A percentile compares a stretch with the other conserved stretches of the same genome.
phyloP scores from a whole-genome alignment of 257 asterid species.

The Buddleja alternifolia region DNA sequence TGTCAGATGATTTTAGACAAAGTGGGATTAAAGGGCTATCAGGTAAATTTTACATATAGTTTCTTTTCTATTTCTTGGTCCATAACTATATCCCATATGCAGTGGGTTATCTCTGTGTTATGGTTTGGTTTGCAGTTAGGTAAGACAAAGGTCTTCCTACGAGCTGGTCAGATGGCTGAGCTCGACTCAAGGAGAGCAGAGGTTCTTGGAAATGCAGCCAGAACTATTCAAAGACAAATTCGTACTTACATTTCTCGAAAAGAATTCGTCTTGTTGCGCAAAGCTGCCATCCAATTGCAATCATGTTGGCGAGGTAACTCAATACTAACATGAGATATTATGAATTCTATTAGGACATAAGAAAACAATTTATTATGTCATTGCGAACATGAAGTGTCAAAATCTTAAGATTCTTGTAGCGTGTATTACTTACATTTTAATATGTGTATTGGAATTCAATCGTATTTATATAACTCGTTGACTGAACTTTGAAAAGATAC shows the following conservation, averaged over 20 bases:
- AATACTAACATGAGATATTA: no score
- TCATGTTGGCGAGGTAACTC: constrained; percentile 98
- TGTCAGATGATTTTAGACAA: constrained; percentile 74
- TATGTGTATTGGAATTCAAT: neutral
- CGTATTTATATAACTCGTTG: neutral
- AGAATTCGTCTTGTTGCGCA: constrained; percentile 75
- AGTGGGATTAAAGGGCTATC: constrained; percentile 79
- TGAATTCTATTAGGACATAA: neutral
- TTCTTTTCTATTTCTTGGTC: constrained; percentile 19
- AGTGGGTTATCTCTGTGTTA: constrained; percentile 19
- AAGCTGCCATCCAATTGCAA: constrained; percentile 84
- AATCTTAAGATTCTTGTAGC: neutral
- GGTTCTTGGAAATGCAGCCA: constrained; percentile 99
- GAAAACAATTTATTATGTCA: neutral
- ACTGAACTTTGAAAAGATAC: constrained; percentile 24
- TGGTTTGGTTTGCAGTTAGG: constrained; percentile 75
- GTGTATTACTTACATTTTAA: neutral
- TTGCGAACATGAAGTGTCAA: neutral
- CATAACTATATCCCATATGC: constrained; percentile 3
- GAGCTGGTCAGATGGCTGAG: constrained; percentile 99
- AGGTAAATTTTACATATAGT: constrained; percentile 46
- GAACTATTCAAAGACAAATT: constrained; percentile 89
- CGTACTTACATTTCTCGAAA: constrained; percentile 88
- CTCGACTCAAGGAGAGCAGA: constrained; percentile 95
- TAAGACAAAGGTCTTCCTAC: constrained; percentile 90